Base-by-base conservation (phyloP, 805 yeast genomes). In the Candida parachauliodes region DNA sequence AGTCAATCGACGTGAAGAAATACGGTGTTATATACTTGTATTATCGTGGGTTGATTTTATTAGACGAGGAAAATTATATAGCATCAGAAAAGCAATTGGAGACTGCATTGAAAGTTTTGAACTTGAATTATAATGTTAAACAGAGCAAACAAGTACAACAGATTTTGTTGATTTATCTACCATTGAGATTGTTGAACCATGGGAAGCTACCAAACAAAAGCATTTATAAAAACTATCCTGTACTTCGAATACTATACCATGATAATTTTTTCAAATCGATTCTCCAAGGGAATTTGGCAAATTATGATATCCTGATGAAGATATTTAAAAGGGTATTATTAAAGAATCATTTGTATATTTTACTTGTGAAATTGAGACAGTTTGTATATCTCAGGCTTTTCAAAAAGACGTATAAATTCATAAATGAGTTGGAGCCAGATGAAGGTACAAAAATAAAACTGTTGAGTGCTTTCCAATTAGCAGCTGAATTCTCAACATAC, bases 21-120 rank as follows among this genome's bases (percentile, higher is more conserved):
- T 82, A 81, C 35, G 67, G 76, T 3, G 76, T 81, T 26, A 71
- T 77, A 2, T 86, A 77, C 55, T 62, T 78, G 34, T 88, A 83
- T 60, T 85, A 79, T 59, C 70, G 79, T 51, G 87, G 89, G 2
- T 68, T 81, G 10, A 66, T 84, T 37, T 71, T 78, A 34, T 74
- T 83, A 28, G 81, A 83, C 49, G 83, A 81, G 39, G 77, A 77
- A 18, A 80, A 83, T 40, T 77, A 75, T 46, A 57, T 41, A 2
- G 59, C 60, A 10, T 81, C 83, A 3, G 74, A 72, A 40, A 57
- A 56, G 10, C 72, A 76, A 49, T 67, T 87, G 32, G 57, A 66
- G 9, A 51, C 61, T 28, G 88, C 93, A 0, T 58, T 76, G 42
- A 45, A 47, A 8, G 47, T 65, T 21, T 46, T 65, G 24, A 50